Conservation (phyloP, 2,329 filamentous ascomycete genomes). For the Cercospora citrullina region DNA sequence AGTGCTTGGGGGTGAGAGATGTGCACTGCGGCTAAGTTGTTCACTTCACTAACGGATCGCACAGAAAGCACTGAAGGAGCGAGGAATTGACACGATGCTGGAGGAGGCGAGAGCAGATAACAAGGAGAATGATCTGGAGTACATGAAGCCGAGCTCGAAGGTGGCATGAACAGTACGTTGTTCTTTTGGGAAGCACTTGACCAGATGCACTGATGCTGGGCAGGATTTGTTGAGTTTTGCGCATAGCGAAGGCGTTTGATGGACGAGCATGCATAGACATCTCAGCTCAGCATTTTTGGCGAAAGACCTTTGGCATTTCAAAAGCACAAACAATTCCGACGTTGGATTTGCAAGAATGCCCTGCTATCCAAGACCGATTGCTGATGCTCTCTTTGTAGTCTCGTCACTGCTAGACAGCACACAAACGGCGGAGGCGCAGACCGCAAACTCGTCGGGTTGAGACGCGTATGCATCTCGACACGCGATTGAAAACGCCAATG, state of each 20-base stretch:
- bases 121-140: constrained; percentile 77
- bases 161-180: neutral
- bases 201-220: neutral
- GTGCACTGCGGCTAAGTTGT: neutral
- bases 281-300: neutral
- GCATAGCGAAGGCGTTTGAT: constrained; percentile 6
- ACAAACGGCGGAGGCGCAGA: neutral
- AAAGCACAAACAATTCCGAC: neutral
- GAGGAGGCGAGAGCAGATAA: constrained; percentile 88
- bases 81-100: constrained; percentile 89
- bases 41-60: neutral
- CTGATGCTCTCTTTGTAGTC: neutral
- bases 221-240: neutral
- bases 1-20: constrained; percentile 72
- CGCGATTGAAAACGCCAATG: neutral
- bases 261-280: neutral
- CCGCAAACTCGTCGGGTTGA: neutral
- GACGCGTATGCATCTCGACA: neutral
- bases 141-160: constrained; percentile 52
- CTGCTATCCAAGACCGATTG: neutral
- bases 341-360: too few relatives aligned
- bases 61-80: constrained; percentile 80
- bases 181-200: neutral
- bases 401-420: neutral
- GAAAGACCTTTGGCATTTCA: neutral